Conservation (phyloP, 208 protist genomes). For the Novymonas esmeraldas region DNA sequence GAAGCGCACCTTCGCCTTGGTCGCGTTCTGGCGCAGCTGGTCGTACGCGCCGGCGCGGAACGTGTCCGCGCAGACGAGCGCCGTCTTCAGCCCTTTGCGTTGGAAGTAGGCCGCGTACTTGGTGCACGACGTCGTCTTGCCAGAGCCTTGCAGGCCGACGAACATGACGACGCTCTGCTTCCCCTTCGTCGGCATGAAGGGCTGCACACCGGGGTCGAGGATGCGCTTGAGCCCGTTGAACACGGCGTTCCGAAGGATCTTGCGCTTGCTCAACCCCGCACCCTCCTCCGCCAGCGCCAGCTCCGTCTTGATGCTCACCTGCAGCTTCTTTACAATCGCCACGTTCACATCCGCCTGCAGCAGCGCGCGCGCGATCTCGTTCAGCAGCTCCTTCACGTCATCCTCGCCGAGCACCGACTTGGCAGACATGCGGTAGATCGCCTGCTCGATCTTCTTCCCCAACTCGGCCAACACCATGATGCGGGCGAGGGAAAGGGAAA, state of each 20-base stretch:
- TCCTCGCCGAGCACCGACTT: conserved; percentile 95
- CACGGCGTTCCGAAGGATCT: conserved; percentile 96
- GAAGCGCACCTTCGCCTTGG: conserved; percentile 98
- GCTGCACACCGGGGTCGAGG: conserved; percentile 96
- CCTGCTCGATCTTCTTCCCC: conserved; percentile 92
- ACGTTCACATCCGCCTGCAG: conserved; percentile 98
- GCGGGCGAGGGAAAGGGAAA: background rate
- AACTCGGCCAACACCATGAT: conserved; percentile 94
- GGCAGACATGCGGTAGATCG: conserved; percentile 92
- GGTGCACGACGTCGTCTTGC: conserved; percentile 98
- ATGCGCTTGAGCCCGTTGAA: conserved; percentile 96
- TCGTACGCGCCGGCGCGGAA: conserved; percentile 98
- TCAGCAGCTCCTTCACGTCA: conserved; percentile 95
- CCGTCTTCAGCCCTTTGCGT: conserved; percentile 95
- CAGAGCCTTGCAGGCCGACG: conserved; percentile 98
- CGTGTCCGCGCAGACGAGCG: conserved; percentile 99
- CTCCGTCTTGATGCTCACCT: conserved; percentile 92
- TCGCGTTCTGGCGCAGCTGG: conserved; percentile 99
- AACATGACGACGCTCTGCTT: conserved; percentile 99
- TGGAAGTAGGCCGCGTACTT: conserved; percentile 97
- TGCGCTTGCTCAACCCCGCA: conserved; percentile 96
- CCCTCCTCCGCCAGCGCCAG: conserved; percentile 94
- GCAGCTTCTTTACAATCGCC: conserved; percentile 92
- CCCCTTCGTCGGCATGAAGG: conserved; percentile 96
- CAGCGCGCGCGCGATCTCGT: conserved; percentile 95